Conservation (phyloP, 2,329 filamentous ascomycete genomes). For the Corniculantispora saksenae region DNA sequence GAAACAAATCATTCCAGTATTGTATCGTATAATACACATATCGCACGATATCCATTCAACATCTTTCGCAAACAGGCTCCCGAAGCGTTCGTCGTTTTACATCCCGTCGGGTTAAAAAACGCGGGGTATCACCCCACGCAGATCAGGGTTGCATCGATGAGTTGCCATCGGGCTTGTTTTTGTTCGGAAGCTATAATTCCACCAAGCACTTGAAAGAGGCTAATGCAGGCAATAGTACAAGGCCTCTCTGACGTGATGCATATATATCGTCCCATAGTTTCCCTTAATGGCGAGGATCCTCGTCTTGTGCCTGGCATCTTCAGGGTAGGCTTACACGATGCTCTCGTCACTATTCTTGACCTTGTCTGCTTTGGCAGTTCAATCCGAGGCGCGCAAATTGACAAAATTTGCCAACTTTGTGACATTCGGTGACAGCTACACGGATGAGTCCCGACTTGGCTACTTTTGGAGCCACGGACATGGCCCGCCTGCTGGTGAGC, state of each 20-base stretch:
- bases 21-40: too few relatives aligned
- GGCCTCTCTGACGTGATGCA: background rate
- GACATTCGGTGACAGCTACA: conserved; percentile 75
- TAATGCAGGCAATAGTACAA: background rate
- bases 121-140: background rate
- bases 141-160: background rate
- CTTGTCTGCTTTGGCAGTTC: background rate
- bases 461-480: conserved; percentile 61
- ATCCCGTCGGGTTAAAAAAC: background rate
- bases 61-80: too few relatives aligned
- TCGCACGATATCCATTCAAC: too few relatives aligned
- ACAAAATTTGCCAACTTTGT: conserved; percentile 54
- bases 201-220: background rate
- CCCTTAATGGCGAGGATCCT: too few relatives aligned
- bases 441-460: conserved; percentile 66
- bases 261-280: background rate
- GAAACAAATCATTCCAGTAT: too few relatives aligned
- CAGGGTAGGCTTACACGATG: background rate
- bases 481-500: conserved; percentile 61
- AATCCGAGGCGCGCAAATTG: background rate
- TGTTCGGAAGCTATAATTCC: background rate
- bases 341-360: background rate
- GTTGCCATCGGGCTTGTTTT: background rate
- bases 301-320: too few relatives aligned
- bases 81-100: too few relatives aligned